A percentile compares a stretch with the other conserved stretches of the same genome.
Conservation (phyloP, 2,329 filamentous ascomycete genomes). For the Pseudophaeomoniella oleicola region DNA sequence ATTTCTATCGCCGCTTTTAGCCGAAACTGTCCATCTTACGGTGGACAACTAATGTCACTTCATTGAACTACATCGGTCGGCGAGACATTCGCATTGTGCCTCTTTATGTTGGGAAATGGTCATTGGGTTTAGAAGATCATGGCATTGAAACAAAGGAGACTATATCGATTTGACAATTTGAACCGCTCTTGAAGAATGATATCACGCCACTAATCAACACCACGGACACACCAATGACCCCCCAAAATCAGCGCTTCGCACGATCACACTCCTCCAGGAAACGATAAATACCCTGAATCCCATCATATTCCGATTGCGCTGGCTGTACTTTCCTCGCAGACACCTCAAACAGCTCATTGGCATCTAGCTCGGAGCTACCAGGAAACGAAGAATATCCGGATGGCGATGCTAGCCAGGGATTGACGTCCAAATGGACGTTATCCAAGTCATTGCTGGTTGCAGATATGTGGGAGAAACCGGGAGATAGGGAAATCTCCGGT, state of each 20-base stretch:
- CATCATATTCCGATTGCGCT: constrained; percentile 42
- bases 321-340: constrained; percentile 14
- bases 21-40: no score
- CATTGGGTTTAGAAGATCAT: no score
- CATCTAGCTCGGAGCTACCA: constrained; percentile 34
- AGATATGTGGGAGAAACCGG: constrained; percentile 12
- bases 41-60: no score
- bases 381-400: constrained; percentile 45
- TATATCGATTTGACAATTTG: background rate
- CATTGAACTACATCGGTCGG: no score
- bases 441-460: constrained; percentile 23
- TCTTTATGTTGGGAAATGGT: no score
- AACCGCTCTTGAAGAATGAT: background rate
- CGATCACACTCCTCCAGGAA: constrained; percentile 52
- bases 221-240: background rate
- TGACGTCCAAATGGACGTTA: constrained; percentile 27
- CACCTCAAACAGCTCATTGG: constrained; percentile 14
- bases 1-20: no score
- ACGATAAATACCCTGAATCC: constrained; percentile 49
- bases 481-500: constrained; percentile 14
- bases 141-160: background rate
- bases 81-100: no score
- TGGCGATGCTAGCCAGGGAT: constrained; percentile 38
- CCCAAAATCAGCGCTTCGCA: constrained; percentile 14
- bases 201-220: background rate